Evolutionary conservation across 2,329 filamentous ascomycete genomes (phyloP).

Genomic region (Calonectria multiphialidica): DNA sequence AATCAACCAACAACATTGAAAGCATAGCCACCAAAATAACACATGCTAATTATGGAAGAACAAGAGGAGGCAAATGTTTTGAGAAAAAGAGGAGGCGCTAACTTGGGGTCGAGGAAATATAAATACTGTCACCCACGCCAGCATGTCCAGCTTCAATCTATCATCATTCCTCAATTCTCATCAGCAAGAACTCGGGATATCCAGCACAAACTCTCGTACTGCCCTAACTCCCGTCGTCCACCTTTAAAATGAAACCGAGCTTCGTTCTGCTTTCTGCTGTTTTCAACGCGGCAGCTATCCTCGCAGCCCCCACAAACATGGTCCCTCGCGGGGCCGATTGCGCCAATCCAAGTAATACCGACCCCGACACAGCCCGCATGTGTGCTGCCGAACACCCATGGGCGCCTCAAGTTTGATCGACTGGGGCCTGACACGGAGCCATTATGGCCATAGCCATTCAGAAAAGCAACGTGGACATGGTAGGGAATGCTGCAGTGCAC

Average conservation of each 20-base stretch:
- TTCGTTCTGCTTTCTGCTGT: background rate
- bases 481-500: too few species aligned
- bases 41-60: background rate
- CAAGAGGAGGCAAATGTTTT: background rate
- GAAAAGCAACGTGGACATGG: too few species aligned
- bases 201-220: background rate
- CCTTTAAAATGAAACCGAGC: background rate
- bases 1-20: background rate
- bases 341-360: background rate
- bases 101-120: background rate
- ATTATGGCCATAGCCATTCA: too few species aligned
- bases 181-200: background rate
- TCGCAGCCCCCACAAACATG: background rate
- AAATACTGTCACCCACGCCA: background rate
- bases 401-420: background rate
- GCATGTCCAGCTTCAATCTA: background rate
- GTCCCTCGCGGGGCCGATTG: background rate
- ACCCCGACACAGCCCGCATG: background rate
- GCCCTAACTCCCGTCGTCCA: too few species aligned
- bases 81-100: background rate
- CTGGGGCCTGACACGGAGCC: too few species aligned
- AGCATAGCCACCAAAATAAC: background rate
- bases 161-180: background rate
- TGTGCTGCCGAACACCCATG: background rate
- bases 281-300: background rate